phyloP scores from a whole-genome alignment of 805 yeast species.

The Wickerhamomyces bisporus region DNA sequence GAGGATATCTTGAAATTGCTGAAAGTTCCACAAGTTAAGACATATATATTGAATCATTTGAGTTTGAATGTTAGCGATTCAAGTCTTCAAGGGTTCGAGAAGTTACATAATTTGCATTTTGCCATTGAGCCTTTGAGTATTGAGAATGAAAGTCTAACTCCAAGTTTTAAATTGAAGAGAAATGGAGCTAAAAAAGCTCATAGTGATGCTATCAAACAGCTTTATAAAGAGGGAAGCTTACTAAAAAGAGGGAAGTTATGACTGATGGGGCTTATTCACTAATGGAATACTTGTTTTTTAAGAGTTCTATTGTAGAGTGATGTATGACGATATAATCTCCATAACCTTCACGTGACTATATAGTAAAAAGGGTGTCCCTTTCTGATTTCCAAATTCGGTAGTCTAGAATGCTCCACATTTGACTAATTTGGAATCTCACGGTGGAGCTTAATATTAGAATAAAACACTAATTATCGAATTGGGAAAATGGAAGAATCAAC shows the following conservation, averaged over 20 bases:
- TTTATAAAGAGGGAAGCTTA: conserved; percentile 45
- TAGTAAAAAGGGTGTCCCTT: too few species aligned
- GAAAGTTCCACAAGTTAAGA: conserved; percentile 7
- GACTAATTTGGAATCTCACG: too few species aligned
- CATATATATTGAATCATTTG: conserved; percentile 3
- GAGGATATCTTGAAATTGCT: conserved; percentile 7
- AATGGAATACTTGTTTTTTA: too few species aligned
- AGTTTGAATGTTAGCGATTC: conserved; percentile 3
- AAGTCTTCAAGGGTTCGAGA: conserved; percentile 56
- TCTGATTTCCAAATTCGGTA: too few species aligned
- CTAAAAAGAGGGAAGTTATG: conserved; percentile 10
- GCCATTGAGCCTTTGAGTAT: conserved; percentile 55
- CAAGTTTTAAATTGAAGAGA: conserved; percentile 55
- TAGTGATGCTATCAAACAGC: conserved; percentile 30
- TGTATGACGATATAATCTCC: too few species aligned
- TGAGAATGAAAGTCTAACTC: conserved; percentile 59
- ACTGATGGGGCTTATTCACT: too few species aligned
- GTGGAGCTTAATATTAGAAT: too few species aligned
- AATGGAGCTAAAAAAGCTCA: conserved; percentile 42
- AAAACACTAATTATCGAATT: too few species aligned
- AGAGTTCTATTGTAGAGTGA: too few species aligned
- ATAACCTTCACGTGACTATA: too few species aligned
- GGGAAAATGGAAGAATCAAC: too few species aligned
- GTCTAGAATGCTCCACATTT: too few species aligned
- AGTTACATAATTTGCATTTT: conserved; percentile 47